These are phyloP conservation scores for Teratosphaeriaceae sp. DNA, from an alignment of 2,329 filamentous ascomycete genomes.

Conservation along the genomic window DNA sequence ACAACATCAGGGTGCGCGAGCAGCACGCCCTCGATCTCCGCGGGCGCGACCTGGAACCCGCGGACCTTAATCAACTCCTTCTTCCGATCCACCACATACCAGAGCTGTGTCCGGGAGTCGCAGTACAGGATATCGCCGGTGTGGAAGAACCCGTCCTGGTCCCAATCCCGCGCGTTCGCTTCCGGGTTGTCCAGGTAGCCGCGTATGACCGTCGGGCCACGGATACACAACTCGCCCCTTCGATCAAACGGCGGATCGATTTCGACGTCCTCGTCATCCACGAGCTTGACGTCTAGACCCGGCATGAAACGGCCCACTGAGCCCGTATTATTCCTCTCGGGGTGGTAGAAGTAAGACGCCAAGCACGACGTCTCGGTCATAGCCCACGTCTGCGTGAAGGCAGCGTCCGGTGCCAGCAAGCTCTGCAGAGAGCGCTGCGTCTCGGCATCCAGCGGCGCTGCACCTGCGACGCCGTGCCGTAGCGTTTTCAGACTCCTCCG, in stretches of 20 bases:
- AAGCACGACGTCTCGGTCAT: conserved; percentile 34
- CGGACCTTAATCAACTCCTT: conserved; percentile 37
- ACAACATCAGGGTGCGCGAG: conserved; percentile 64
- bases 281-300: conserved; percentile 39
- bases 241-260: conserved; percentile 41
- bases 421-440: conserved; percentile 38
- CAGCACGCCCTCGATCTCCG: conserved; percentile 64
- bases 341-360: conserved; percentile 26
- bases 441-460: conserved; percentile 44
- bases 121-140: conserved; percentile 49
- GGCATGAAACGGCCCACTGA: conserved; percentile 35
- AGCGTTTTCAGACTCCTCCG: conserved; percentile 36
- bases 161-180: conserved; percentile 41
- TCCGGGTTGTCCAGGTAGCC: conserved; percentile 45
- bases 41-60: conserved; percentile 76
- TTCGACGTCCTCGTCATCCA: conserved; percentile 49
- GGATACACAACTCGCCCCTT: conserved; percentile 45
- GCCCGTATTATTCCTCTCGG: conserved; percentile 34
- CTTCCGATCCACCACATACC: conserved; percentile 47
- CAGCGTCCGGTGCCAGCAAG: conserved; percentile 33
- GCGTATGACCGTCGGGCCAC: conserved; percentile 43
- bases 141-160: conserved; percentile 46
- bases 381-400: conserved; percentile 41
- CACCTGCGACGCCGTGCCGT: conserved; percentile 31
- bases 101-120: conserved; percentile 38